phyloP scores from a whole-genome alignment of 2,329 filamentous ascomycete species.

The Phyllosticta ampelicida region DNA sequence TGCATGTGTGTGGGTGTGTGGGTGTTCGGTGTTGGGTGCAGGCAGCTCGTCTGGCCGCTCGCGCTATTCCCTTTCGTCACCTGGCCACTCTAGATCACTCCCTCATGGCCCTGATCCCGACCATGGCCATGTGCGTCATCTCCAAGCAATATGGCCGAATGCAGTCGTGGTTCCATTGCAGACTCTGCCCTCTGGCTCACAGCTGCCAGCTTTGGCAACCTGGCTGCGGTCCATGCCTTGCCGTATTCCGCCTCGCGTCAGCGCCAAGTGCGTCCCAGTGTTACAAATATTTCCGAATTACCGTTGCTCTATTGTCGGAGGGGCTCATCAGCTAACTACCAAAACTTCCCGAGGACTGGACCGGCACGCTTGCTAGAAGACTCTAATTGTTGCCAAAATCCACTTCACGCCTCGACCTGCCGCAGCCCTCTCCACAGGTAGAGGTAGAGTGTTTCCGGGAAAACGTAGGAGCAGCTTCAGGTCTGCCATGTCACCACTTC shows the following conservation, averaged over 20 bases:
- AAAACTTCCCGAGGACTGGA: background rate
- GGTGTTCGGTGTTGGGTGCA: too few species aligned
- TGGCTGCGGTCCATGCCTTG: background rate
- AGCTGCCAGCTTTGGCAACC: background rate
- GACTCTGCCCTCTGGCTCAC: background rate
- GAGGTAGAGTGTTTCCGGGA: too few species aligned
- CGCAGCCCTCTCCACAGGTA: background rate
- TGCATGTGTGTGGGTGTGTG: too few species aligned
- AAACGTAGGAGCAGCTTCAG: background rate
- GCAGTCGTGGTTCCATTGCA: constrained; percentile 6
- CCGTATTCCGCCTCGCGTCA: background rate
- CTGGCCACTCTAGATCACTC: background rate
- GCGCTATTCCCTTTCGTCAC: background rate
- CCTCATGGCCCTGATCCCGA: background rate
- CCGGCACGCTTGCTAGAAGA: background rate
- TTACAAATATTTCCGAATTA: constrained; percentile 1
- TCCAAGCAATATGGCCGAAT: background rate
- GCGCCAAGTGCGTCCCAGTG: constrained; percentile 2
- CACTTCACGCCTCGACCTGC: background rate
- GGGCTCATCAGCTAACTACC: background rate
- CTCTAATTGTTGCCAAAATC: background rate
- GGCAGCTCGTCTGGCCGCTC: background rate
- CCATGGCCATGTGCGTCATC: background rate
- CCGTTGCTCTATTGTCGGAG: background rate
- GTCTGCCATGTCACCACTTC: background rate